A percentile compares a stretch with the other conserved stretches of the same genome.
These are phyloP conservation scores for Citrus sinensis DNA, from an alignment of 345 rosid species.

Conservation along the genomic window DVS_A1.0 CM039169.1:2484501-2485000, in stretches of 20 bases:
- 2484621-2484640: background rate
- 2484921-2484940: no score
- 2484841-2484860: no score
- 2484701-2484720: background rate
- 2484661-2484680: background rate
- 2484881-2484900: no score
- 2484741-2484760: background rate
- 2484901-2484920: no score
- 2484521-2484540: background rate
- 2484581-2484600: constrained; percentile 8
- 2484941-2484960: no score
- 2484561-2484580: background rate
- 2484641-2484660: background rate
- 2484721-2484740: background rate
- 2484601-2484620: background rate
- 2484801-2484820: no score
- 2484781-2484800: no score
- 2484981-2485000: no score
- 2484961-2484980: no score
- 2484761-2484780: background rate
- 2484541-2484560: background rate
- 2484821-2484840: no score
- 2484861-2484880: no score
- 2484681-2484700: background rate
- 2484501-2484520: background rate